Percentiles rank a stretch among this genome's conserved stretches.
These are phyloP conservation scores for Yamadazyma diospyri DNA, from an alignment of 1,139 yeast species.

Conservation along the genomic window DNA sequence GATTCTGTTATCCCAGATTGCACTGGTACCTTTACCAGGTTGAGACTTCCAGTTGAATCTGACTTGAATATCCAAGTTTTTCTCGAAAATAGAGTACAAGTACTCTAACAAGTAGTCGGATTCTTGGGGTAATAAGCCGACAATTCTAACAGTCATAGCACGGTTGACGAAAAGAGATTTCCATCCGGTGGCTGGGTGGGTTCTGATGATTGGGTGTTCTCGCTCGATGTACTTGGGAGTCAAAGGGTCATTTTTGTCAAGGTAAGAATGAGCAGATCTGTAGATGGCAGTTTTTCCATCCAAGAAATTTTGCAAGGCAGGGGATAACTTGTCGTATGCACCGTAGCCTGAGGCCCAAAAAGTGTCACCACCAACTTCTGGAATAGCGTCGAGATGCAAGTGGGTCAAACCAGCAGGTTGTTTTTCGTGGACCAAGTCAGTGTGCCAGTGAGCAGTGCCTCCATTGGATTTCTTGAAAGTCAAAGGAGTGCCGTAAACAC, in stretches of 20 bases:
- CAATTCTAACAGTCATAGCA: slow-evolving; percentile 34
- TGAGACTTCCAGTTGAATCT: slow-evolving; percentile 53
- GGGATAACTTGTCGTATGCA: slow-evolving; percentile 37
- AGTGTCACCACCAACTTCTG: slow-evolving; percentile 36
- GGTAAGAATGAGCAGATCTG: slow-evolving; percentile 32
- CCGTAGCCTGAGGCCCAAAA: slow-evolving; percentile 36
- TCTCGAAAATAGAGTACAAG: slow-evolving; percentile 30
- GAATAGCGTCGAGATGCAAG: slow-evolving; percentile 34
- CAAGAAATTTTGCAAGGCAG: slow-evolving; percentile 32
- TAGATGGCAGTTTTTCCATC: slow-evolving; percentile 38
- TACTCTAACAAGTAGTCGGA: slow-evolving; percentile 30
- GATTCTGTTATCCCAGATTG: slow-evolving; percentile 57
- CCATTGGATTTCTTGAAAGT: slow-evolving; percentile 29
- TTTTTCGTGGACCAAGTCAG: slow-evolving; percentile 35
- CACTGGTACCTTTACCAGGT: slow-evolving; percentile 51
- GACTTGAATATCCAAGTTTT: slow-evolving; percentile 44
- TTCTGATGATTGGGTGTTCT: slow-evolving; percentile 39
- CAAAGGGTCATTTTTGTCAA: slow-evolving; percentile 31
- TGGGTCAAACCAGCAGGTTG: slow-evolving; percentile 40
- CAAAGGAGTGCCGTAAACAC: slow-evolving; percentile 18
- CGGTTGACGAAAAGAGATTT: slow-evolving; percentile 37
- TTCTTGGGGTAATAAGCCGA: slow-evolving; percentile 34
- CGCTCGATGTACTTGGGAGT: slow-evolving; percentile 31
- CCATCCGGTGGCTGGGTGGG: slow-evolving; percentile 45
- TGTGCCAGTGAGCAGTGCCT: slow-evolving; percentile 37